phyloP scores from a whole-genome alignment of 345 rosid species.

The Hypericum androsaemum region DNA sequence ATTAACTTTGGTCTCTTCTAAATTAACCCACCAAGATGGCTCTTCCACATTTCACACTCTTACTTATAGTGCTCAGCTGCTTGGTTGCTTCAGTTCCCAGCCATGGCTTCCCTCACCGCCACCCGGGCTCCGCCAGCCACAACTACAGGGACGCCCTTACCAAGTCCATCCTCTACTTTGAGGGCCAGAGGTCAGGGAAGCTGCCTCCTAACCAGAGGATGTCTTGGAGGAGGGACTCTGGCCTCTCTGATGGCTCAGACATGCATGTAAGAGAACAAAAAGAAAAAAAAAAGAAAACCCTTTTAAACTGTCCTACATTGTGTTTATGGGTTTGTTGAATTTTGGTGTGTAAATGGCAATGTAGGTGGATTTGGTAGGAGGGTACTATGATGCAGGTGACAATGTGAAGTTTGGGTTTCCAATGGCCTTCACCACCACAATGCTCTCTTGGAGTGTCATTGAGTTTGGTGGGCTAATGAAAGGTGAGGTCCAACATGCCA shows the following conservation, averaged over 20 bases:
- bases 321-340: background rate
- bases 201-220: slow-evolving; percentile 4
- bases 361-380: slow-evolving; percentile 5
- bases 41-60: background rate
- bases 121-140: background rate
- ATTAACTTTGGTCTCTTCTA: too few relatives aligned
- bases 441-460: slow-evolving; percentile 2
- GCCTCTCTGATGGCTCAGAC: slow-evolving; percentile 1
- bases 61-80: background rate
- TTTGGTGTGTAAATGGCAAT: background rate
- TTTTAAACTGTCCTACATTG: background rate
- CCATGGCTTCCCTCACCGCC: slow-evolving; percentile 1
- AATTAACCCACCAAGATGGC: background rate
- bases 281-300: too few relatives aligned
- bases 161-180: slow-evolving; percentile 1
- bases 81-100: background rate
- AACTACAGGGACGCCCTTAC: slow-evolving; percentile 3
- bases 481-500: background rate
- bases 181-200: slow-evolving; percentile 6
- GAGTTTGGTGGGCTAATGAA: slow-evolving; percentile 3
- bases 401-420: slow-evolving; percentile 5
- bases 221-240: slow-evolving; percentile 2
- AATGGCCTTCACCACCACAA: slow-evolving; percentile 3
- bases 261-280: background rate
- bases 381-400: slow-evolving; percentile 6